Evolutionary conservation across 768 basidiomycete species (phyloP).

Genomic region (Hydnomerulius pinastri): DNA sequence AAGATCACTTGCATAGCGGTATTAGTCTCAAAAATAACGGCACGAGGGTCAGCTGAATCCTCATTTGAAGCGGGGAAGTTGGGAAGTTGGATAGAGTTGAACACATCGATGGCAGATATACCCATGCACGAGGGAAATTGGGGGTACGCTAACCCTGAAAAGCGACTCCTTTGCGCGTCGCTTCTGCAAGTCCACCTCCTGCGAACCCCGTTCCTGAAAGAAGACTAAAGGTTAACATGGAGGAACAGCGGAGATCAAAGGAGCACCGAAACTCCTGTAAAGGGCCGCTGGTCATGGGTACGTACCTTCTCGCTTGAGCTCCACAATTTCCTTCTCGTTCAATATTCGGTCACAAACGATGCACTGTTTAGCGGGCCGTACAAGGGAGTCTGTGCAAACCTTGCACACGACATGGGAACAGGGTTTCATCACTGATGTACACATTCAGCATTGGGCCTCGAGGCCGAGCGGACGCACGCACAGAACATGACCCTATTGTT

Average conservation of each 20-base stretch:
- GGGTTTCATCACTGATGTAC: slow-evolving; percentile 65
- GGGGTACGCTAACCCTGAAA: slow-evolving; percentile 71
- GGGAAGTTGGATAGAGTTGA: background rate
- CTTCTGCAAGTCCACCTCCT: slow-evolving; percentile 92
- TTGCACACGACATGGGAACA: slow-evolving; percentile 94
- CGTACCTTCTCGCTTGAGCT: slow-evolving; percentile 86
- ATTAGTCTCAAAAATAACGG: background rate
- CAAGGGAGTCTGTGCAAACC: slow-evolving; percentile 86
- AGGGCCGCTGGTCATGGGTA: background rate
- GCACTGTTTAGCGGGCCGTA: slow-evolving; percentile 77
- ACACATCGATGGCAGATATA: background rate
- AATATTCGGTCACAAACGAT: slow-evolving; percentile 78
- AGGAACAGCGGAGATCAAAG: background rate
- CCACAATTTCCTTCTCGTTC: slow-evolving; percentile 72
- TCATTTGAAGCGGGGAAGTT: background rate
- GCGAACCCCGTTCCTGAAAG: slow-evolving; percentile 86
- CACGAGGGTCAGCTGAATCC: slow-evolving; percentile 1
- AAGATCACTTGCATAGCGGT: background rate
- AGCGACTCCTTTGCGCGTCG: slow-evolving; percentile 72
- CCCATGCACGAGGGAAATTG: slow-evolving; percentile 2
- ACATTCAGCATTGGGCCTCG: slow-evolving; percentile 1
- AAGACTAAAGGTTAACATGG: slow-evolving; percentile 3
- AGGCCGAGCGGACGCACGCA: slow-evolving; percentile 38
- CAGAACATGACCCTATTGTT: slow-evolving; percentile 74
- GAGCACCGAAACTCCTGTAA: background rate